phyloP scores from a whole-genome alignment of 78 protist genomes.

The Dictyostelium brefeldianum region DNA sequence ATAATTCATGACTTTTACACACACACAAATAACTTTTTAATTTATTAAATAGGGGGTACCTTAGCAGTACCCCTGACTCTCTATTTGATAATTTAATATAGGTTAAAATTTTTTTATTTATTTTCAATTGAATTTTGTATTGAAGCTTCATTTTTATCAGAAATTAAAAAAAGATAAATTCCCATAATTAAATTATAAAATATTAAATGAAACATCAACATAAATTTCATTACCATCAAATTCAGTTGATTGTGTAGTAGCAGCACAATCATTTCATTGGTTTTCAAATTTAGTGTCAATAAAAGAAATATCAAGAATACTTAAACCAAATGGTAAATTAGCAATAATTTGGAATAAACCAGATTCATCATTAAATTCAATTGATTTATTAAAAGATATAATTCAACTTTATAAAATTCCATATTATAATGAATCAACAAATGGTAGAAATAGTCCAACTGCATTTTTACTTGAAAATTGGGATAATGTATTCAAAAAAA shows the following conservation, averaged over 20 bases:
- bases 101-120: too few species aligned
- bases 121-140: constrained; percentile 36
- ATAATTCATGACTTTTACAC: too few species aligned
- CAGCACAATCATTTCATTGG: constrained; percentile 56
- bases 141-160: neutral
- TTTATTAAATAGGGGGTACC: too few species aligned
- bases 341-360: constrained; percentile 1
- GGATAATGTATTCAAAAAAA: neutral
- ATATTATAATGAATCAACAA: neutral
- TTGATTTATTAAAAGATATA: neutral
- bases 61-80: too few species aligned
- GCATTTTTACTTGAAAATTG: neutral
- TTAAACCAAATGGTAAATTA: constrained; percentile 15
- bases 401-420: neutral
- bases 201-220: constrained; percentile 18
- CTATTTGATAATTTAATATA: too few species aligned
- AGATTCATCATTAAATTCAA: neutral
- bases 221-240: neutral
- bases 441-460: neutral
- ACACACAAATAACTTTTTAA: too few species aligned
- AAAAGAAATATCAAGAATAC: constrained; percentile 31
- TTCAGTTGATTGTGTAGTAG: constrained; percentile 4
- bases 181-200: neutral
- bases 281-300: constrained; percentile 15
- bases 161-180: neutral